phyloP scores from a whole-genome alignment of 768 basidiomycete genomes.

The Leccinum longicurvipes region DNA sequence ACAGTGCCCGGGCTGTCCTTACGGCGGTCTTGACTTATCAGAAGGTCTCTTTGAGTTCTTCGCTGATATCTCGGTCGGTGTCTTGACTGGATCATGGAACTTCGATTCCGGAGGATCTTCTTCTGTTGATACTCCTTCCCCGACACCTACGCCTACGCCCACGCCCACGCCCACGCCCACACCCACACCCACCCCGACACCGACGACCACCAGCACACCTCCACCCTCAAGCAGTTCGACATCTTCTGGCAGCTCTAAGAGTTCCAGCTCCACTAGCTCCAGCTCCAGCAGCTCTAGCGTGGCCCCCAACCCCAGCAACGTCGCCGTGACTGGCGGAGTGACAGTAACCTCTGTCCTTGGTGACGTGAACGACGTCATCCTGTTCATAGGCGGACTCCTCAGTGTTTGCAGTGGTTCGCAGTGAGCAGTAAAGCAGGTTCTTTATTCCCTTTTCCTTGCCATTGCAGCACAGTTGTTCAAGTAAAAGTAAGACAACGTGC shows the following conservation, averaged over 20 bases:
- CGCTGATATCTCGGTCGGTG: constrained; percentile 43
- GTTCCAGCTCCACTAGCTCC: constrained; percentile 2
- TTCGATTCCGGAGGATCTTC: constrained; percentile 31
- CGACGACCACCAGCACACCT: constrained; percentile 11
- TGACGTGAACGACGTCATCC: constrained; percentile 14
- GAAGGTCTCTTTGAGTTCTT: constrained; percentile 65
- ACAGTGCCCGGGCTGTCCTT: constrained; percentile 68
- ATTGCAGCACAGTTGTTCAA: neutral
- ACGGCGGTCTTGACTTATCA: constrained; percentile 65
- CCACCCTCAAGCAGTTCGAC: constrained; percentile 19
- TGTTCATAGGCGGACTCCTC: constrained; percentile 21
- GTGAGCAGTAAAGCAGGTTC: constrained; percentile 8
- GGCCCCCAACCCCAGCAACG: constrained; percentile 16
- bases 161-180: constrained; percentile 20
- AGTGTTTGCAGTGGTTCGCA: constrained; percentile 4
- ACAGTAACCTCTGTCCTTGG: constrained; percentile 8
- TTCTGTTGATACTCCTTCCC: constrained; percentile 23
- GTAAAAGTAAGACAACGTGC: constrained; percentile 16
- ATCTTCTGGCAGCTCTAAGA: constrained; percentile 12
- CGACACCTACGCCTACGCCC: constrained; percentile 19
- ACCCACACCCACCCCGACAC: constrained; percentile 12
- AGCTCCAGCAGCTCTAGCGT: constrained; percentile 22
- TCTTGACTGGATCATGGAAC: constrained; percentile 58
- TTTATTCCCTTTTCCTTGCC: constrained; percentile 1
- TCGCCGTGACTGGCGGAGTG: constrained; percentile 11